Conservation (phyloP, 495 filamentous ascomycete genomes). For the Lepraria neglecta region DNA sequence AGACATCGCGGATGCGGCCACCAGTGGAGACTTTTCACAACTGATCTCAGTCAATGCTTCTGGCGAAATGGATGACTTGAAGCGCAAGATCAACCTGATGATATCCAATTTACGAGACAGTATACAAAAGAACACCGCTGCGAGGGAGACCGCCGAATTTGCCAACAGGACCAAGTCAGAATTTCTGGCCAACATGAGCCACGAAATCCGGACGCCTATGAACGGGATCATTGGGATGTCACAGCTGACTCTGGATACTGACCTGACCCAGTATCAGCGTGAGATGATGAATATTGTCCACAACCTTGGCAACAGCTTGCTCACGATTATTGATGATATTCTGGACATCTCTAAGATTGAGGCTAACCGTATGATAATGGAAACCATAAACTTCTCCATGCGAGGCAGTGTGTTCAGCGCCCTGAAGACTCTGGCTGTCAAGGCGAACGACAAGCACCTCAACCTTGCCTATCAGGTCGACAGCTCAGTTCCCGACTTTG, state of each 20-base stretch:
- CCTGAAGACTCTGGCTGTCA: slow-evolving; percentile 89
- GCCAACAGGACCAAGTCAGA: slow-evolving; percentile 99
- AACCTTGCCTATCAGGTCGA: slow-evolving; percentile 93
- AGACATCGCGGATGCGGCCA: slow-evolving; percentile 95
- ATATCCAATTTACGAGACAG: slow-evolving; percentile 90
- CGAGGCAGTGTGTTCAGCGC: slow-evolving; percentile 96
- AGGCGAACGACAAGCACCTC: slow-evolving; percentile 94
- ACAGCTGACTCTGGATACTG: slow-evolving; percentile 89
- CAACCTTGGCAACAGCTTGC: slow-evolving; percentile 89
- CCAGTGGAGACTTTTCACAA: slow-evolving; percentile 93
- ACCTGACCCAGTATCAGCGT: slow-evolving; percentile 83
- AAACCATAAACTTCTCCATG: slow-evolving; percentile 94
- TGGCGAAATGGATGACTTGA: slow-evolving; percentile 98
- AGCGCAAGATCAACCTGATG: slow-evolving; percentile 99
- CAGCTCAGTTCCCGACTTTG: slow-evolving; percentile 89
- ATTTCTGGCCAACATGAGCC: slow-evolving; percentile 98
- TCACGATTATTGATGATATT: slow-evolving; percentile 99
- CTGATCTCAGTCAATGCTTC: slow-evolving; percentile 97
- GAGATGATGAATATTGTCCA: slow-evolving; percentile 99
- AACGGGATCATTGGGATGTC: slow-evolving; percentile 87
- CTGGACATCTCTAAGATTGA: slow-evolving; percentile 99
- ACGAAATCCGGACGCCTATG: slow-evolving; percentile 98
- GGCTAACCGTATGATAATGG: slow-evolving; percentile 98
- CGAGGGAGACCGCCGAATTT: slow-evolving; percentile 90
- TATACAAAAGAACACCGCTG: slow-evolving; percentile 96